Conservation (phyloP, 1,284 basidiomycete species). For the Ustilago curta region DNA sequence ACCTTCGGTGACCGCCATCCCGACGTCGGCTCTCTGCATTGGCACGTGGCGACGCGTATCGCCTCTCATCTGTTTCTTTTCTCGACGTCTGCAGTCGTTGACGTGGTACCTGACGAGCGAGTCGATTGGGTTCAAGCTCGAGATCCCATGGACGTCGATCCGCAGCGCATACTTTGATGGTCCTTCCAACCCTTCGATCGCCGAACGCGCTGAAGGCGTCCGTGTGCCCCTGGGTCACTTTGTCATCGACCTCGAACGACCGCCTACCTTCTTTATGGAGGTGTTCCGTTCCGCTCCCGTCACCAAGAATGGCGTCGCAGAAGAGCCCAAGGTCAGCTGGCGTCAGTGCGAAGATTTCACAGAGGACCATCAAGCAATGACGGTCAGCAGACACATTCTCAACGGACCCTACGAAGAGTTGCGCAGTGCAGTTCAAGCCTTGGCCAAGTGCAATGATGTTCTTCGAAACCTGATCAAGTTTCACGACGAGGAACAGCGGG, state of each 20-base stretch:
- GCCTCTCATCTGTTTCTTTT: conserved; percentile 63
- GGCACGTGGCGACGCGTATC: conserved; percentile 60
- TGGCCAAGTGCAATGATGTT: conserved; percentile 35
- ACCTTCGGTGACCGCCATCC: conserved; percentile 49
- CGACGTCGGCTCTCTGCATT: conserved; percentile 52
- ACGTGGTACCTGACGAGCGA: conserved; percentile 59
- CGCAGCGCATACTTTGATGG: conserved; percentile 42
- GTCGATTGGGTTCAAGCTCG: conserved; percentile 64
- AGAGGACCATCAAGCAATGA: conserved; percentile 58
- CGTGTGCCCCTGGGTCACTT: conserved; percentile 49
- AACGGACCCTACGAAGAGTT: conserved; percentile 60
- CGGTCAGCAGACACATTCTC: conserved; percentile 47
- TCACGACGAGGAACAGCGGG: conserved; percentile 24
- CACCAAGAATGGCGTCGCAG: conserved; percentile 26
- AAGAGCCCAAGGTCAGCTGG: conserved; percentile 53
- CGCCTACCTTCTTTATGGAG: conserved; percentile 64
- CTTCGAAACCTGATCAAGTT: conserved; percentile 39
- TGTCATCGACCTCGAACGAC: conserved; percentile 51
- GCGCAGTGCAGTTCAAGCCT: conserved; percentile 40
- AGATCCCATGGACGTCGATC: conserved; percentile 56
- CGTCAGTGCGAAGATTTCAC: conserved; percentile 65
- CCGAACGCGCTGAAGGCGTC: conserved; percentile 55
- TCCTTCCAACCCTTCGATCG: conserved; percentile 29
- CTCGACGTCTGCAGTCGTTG: conserved; percentile 50
- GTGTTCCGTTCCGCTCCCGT: conserved; percentile 51